Evolutionary conservation across 1,139 yeast genomes (phyloP).

Genomic region (Schizosaccharomyces versatilis): DNA sequence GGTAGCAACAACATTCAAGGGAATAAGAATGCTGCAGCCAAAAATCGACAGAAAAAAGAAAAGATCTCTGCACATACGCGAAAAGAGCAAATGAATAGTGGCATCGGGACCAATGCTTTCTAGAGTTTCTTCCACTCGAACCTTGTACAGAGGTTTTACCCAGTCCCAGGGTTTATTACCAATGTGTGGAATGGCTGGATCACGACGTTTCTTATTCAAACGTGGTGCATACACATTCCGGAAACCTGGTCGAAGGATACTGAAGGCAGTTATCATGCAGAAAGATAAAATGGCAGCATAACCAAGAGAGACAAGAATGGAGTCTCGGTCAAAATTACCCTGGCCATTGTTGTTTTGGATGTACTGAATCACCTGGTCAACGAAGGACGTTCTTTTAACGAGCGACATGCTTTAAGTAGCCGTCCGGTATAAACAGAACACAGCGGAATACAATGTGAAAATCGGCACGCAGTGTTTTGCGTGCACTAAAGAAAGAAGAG

Average conservation of each 20-base stretch:
- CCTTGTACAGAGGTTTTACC: not conserved
- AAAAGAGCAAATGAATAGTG: slow-evolving; percentile 19
- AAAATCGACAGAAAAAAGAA: slow-evolving; percentile 19
- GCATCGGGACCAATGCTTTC: slow-evolving; percentile 22
- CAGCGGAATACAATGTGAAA: no score
- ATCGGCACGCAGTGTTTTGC: no score
- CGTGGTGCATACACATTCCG: not conserved
- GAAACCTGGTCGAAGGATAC: not conserved
- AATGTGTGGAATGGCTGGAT: not conserved
- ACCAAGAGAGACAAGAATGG: not conserved
- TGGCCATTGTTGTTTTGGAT: not conserved
- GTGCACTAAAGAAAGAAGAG: no score
- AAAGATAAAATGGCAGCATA: not conserved
- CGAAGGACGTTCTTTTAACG: no score
- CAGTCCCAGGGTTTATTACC: not conserved
- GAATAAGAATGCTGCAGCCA: slow-evolving; percentile 20
- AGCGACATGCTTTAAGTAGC: no score
- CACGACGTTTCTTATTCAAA: not conserved
- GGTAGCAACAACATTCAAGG: slow-evolving; percentile 19
- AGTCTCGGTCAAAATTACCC: not conserved
- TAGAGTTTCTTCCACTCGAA: slow-evolving; percentile 14
- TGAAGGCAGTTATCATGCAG: not conserved
- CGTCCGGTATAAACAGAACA: no score
- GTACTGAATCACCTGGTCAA: no score
- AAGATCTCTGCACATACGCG: slow-evolving; percentile 19